Base-by-base conservation (phyloP, 2,329 filamentous ascomycete genomes). In the Stylonectria norvegica region DNA sequence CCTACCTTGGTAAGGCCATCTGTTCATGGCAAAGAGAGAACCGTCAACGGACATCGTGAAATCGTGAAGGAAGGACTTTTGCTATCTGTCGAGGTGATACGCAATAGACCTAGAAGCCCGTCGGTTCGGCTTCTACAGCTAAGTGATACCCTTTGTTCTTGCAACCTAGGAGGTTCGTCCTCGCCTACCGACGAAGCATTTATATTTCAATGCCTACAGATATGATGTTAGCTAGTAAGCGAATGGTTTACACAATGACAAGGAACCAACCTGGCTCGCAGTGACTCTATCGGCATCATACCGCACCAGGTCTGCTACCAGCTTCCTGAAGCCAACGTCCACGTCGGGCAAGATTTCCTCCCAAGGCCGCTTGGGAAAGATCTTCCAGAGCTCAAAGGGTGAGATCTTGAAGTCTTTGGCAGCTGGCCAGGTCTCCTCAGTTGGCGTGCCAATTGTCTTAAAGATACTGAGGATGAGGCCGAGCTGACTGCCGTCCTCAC, bases 401-500 rank as follows among this genome's bases (percentile, higher is more conserved):
- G 86, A 85, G 1, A 81, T 79, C 43, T 65, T 71, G 56, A 94
- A 85, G 1, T 59, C 58, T 9, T 66, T 66, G 5, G 87, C 85
- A 64, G 90, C 88, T 2, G 93, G 93, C 93, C 93, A 98, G 0
- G 72, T 80, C 37, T 83, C 71, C n/a, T 73, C 65, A 31, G 85
- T 85, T 0, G 93, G 93, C 1, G 90, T 96, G 1, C 94, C 94
- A 5, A 98, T 65, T 1, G 85, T 94, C 65, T 86, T 83, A 67
- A 98, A 97, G 23, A 97, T 91, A 57, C 89, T 95, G 38, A 90
- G 75, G 41, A 98, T 91, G 36, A 98, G 71, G 0, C 88, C 86
- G 27, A 98, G 72, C 65, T 98, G 93, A 58, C 87, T 97, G 0
- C 94, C 93, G 36, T 97, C 76, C 53, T 95, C 88, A 44, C 78